Evolutionary conservation across 129 eudicot species (phyloP), one percentile per base, ranked within the genome.

Genomic region (Tagetes patula): DNA sequence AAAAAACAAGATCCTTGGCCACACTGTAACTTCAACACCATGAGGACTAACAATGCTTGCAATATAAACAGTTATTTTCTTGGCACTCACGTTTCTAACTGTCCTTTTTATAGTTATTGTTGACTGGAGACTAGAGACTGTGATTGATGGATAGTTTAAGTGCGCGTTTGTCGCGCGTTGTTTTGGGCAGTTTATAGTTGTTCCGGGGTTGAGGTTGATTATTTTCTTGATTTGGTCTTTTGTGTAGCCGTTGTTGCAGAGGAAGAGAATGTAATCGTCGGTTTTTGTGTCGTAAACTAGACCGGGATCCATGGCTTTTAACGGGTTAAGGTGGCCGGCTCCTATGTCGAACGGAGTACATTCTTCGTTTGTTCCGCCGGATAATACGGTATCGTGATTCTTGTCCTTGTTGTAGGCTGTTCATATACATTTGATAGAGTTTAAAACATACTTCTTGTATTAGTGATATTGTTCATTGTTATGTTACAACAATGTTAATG

Each of bases 291-390:
- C 96, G 20, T 87, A 87, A 2, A 90, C 71, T 11, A 90, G 81
- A 12, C 96, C 94, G 0, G 96, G 96, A 67, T 90, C 89, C 45
- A 90, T 81, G 10, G 96, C 96, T 69, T 73, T 79, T 5, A 75
- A 3, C 33, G 96, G 96, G 56, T 87, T 74, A 8, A 87, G 55
- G 79, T 90, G 93, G 13, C 96, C 96, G 2, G 93, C 79, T 32
- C 96, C 96, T 49, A 87, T 69, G 76, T 90, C 96, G 40, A 90
- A 87, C 1, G 89, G 89, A 69, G 78, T 82, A 6, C 89, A 79
- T 7, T 75, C 58, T 70, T 87, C 86, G 46, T 77, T 73, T 42
- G 88, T 68, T 47, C 88, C 96, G 3, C 79, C 84, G 0, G 81
- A 87, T 61, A 79, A 56, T 48, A 90, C 83, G 34, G 77, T 81